Conservation (phyloP, 2,329 filamentous ascomycete genomes). For the Knufia petricola region DNA sequence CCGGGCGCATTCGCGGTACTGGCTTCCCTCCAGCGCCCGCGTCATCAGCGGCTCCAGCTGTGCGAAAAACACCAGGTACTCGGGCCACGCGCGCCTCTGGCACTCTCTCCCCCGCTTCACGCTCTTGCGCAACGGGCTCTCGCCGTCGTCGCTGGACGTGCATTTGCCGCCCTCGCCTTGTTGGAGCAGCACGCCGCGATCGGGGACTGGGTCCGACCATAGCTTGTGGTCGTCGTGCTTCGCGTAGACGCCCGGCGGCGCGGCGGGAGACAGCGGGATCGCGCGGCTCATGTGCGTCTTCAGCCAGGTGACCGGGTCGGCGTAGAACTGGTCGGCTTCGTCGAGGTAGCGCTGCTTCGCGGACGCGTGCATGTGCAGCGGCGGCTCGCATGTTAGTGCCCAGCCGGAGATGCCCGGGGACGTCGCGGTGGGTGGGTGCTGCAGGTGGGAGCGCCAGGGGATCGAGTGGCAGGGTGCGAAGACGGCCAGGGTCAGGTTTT, state of each 20-base stretch:
- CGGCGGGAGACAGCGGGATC: conserved; percentile 6
- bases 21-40: conserved; percentile 33
- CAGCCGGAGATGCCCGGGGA: conserved; percentile 56
- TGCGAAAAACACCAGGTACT: conserved; percentile 46
- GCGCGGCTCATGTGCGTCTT: conserved; percentile 39
- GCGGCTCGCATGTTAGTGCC: conserved; percentile 84
- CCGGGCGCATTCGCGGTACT: conserved; percentile 50
- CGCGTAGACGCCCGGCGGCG: conserved; percentile 10
- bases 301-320: conserved; percentile 51
- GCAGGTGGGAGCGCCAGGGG: conserved; percentile 82
- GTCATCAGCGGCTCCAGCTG: conserved; percentile 45
- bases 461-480: conserved; percentile 94
- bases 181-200: conserved; percentile 26
- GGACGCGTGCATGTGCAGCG: conserved; percentile 52
- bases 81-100: conserved; percentile 32
- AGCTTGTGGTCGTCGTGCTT: conserved; percentile 3
- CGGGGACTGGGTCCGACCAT: conserved; percentile 28
- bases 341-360: conserved; percentile 66
- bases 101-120: background rate
- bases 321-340: conserved; percentile 87
- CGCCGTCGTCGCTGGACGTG: background rate
- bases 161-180: conserved; percentile 1
- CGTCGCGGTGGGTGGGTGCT: conserved; percentile 46
- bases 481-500: conserved; percentile 55
- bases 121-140: background rate